Evolutionary conservation across 495 filamentous ascomycete species (phyloP).

Genomic region (Hypoxylon fuscum): DNA sequence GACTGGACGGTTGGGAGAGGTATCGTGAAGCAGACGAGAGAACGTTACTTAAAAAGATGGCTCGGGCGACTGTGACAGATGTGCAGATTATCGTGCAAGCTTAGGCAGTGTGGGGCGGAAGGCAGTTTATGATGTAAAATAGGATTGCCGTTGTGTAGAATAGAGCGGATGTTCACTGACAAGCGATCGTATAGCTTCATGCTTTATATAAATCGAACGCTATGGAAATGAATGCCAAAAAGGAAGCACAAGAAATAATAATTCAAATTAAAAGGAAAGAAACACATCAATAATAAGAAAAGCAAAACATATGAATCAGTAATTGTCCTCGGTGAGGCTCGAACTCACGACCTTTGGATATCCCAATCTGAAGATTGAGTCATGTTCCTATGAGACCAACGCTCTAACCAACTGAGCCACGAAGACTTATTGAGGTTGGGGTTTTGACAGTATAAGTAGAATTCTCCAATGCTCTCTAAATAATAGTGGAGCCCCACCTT

Average conservation of each 20-base stretch:
- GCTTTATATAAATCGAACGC: too few species aligned
- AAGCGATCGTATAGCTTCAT: too few species aligned
- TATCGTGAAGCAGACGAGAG: constrained; percentile 81
- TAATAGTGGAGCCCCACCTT: too few species aligned
- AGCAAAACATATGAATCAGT: too few species aligned
- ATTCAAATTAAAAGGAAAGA: background rate
- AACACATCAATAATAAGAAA: background rate
- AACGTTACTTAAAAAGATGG: constrained; percentile 84
- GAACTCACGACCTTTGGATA: constrained; percentile 24
- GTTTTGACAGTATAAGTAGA: too few species aligned
- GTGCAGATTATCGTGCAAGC: constrained; percentile 59
- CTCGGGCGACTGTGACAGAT: constrained; percentile 77
- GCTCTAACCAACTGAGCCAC: too few species aligned
- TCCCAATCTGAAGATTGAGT: too few species aligned
- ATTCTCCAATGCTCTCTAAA: too few species aligned
- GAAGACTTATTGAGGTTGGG: too few species aligned
- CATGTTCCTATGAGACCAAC: too few species aligned
- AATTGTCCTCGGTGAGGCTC: constrained; percentile 12
- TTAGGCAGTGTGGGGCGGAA: constrained; percentile 13
- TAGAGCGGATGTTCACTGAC: too few species aligned
- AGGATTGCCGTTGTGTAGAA: background rate
- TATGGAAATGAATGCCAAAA: too few species aligned
- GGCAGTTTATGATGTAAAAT: background rate
- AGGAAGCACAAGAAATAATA: constrained; percentile 3
- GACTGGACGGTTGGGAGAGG: constrained; percentile 78